These are phyloP conservation scores for Ceratobasidium sp. DNA, from an alignment of 1,284 basidiomycete genomes.

Conservation along the genomic window DNA sequence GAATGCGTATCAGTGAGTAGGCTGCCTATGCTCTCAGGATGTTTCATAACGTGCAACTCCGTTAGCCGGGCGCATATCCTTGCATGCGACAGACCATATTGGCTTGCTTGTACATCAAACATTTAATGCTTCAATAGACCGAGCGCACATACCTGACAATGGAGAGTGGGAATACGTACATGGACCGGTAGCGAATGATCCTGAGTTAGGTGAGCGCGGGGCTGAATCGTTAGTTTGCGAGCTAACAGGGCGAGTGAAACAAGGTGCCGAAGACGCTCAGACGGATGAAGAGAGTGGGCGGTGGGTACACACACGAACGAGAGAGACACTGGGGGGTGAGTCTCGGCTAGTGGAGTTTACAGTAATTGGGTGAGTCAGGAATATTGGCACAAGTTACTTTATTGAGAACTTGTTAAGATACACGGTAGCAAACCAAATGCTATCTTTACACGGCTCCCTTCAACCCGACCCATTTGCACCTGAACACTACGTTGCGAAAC, in stretches of 20 bases:
- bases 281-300: conserved; percentile 70
- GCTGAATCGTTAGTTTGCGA: conserved; percentile 31
- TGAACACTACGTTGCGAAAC: conserved; percentile 60
- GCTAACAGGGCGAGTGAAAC: conserved; percentile 51
- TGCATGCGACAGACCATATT: conserved; percentile 95
- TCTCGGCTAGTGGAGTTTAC: conserved; percentile 86
- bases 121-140: conserved; percentile 97
- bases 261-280: conserved; percentile 55
- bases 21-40: background rate
- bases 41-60: no score
- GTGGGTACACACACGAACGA: conserved; percentile 85
- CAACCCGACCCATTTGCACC: conserved; percentile 87
- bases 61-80: conserved; percentile 86
- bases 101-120: conserved; percentile 93
- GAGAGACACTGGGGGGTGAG: conserved; percentile 78
- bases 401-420: conserved; percentile 66
- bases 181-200: conserved; percentile 80
- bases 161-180: conserved; percentile 88
- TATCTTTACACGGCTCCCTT: conserved; percentile 92
- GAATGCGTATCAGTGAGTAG: conserved; percentile 83
- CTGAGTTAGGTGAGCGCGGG: conserved; percentile 69
- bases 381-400: background rate
- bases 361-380: conserved; percentile 82
- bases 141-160: conserved; percentile 88
- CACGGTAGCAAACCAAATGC: conserved; percentile 95